Evolutionary conservation across 768 basidiomycete genomes (phyloP).

Genomic region (Gymnopilus junonius): DNA sequence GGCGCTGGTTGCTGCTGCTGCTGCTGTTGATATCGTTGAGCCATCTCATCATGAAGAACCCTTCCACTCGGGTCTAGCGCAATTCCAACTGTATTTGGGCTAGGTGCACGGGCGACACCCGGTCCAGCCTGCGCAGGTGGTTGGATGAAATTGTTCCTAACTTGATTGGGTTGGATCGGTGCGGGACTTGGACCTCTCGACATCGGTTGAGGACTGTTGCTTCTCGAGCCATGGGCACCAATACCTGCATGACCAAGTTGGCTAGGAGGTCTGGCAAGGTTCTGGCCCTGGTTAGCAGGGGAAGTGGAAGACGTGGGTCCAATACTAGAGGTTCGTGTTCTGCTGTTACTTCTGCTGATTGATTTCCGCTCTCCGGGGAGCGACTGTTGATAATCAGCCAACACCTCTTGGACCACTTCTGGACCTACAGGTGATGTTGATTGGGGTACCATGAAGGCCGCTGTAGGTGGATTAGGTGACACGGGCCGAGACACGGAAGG

Average conservation of each 20-base stretch:
- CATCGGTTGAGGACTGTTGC: slow-evolving; percentile 63
- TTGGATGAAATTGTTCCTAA: slow-evolving; percentile 41
- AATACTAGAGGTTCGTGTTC: slow-evolving; percentile 22
- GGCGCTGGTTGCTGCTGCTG: slow-evolving; percentile 38
- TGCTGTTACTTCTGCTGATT: slow-evolving; percentile 58
- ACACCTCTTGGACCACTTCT: slow-evolving; percentile 73
- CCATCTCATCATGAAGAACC: slow-evolving; percentile 83
- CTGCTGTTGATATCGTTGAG: slow-evolving; percentile 53
- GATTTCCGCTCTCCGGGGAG: slow-evolving; percentile 84
- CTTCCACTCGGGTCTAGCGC: slow-evolving; percentile 79
- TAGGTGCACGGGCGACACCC: slow-evolving; percentile 57
- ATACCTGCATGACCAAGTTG: slow-evolving; percentile 79
- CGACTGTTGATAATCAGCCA: slow-evolving; percentile 79
- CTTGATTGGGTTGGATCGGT: slow-evolving; percentile 14
- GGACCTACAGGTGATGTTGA: slow-evolving; percentile 44
- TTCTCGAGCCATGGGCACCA: slow-evolving; percentile 67
- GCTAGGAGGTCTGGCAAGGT: slow-evolving; percentile 56
- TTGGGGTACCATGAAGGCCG: slow-evolving; percentile 78
- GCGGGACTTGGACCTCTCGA: slow-evolving; percentile 58
- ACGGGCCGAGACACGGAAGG: slow-evolving; percentile 71
- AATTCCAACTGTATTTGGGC: slow-evolving; percentile 83
- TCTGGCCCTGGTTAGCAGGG: slow-evolving; percentile 41
- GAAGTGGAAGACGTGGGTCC: slow-evolving; percentile 22
- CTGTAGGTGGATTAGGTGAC: slow-evolving; percentile 76
- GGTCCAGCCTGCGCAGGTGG: slow-evolving; percentile 36